A percentile compares a stretch with the other conserved stretches of the same genome.
Conservation (phyloP, 2,329 filamentous ascomycete genomes). For the Atkinsonella hypoxylon region DNA sequence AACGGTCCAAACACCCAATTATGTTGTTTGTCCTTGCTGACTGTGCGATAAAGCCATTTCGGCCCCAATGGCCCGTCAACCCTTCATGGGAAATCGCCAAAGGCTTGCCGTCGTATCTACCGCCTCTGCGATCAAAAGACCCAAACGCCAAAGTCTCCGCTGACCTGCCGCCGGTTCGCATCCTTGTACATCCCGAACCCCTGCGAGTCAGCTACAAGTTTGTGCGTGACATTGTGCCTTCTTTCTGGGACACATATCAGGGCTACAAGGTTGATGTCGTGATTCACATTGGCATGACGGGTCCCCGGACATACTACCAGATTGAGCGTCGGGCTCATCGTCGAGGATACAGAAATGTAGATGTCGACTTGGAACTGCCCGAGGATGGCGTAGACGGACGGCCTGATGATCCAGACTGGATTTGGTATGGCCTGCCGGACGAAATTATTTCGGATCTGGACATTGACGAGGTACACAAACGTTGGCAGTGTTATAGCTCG, state of each 20-base stretch:
- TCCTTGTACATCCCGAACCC: conserved; percentile 52
- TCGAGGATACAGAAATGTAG: conserved; percentile 57
- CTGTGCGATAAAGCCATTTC: conserved; percentile 51
- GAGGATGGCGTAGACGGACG: conserved; percentile 41
- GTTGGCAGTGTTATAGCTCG: conserved; percentile 41
- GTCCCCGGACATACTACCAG: conserved; percentile 50
- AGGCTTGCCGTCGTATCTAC: conserved; percentile 53
- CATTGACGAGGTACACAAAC: conserved; percentile 39
- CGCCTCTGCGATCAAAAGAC: conserved; percentile 34
- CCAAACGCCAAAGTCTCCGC: conserved; percentile 16
- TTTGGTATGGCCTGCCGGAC: conserved; percentile 41
- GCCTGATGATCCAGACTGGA: conserved; percentile 30
- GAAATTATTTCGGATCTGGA: conserved; percentile 47
- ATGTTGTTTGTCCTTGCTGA: conserved; percentile 8
- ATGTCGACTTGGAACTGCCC: conserved; percentile 53
- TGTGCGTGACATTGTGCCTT: conserved; percentile 52
- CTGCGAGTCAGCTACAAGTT: conserved; percentile 60
- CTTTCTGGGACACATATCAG: conserved; percentile 39
- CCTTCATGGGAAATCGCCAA: conserved; percentile 71
- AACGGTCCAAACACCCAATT: background rate
- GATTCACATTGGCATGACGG: conserved; percentile 72
- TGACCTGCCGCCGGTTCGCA: conserved; percentile 38
- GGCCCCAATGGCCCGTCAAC: conserved; percentile 57
- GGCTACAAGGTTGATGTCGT: conserved; percentile 46
- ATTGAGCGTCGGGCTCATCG: conserved; percentile 61